phyloP scores from a whole-genome alignment of 352 stramenopile genomes.

The Blastocystis sp. region DNA sequence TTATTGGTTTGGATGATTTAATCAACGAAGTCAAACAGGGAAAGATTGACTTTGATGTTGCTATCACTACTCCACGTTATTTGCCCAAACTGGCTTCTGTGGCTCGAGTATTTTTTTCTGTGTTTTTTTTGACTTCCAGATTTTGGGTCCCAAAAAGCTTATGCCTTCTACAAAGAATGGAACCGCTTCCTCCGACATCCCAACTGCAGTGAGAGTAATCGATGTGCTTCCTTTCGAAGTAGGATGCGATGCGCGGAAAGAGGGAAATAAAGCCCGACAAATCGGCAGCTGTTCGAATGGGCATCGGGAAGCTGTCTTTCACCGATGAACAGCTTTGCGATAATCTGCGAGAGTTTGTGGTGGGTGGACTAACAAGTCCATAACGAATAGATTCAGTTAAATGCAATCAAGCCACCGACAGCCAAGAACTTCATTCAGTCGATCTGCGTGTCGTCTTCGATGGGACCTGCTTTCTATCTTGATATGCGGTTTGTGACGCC shows the following conservation, averaged over 20 bases:
- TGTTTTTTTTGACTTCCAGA: not conserved
- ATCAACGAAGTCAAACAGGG: slow-evolving; percentile 57
- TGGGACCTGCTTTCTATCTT: slow-evolving; percentile 32
- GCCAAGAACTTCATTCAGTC: slow-evolving; percentile 59
- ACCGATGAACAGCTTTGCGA: slow-evolving; percentile 19
- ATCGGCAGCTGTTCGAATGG: not conserved
- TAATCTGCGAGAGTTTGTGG: slow-evolving; percentile 41
- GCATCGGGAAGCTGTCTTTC: slow-evolving; percentile 46
- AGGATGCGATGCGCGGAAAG: not conserved
- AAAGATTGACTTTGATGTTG: slow-evolving; percentile 62
- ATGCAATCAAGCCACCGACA: slow-evolving; percentile 43
- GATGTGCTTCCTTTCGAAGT: not conserved
- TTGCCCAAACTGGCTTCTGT: slow-evolving; percentile 3
- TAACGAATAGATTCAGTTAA: slow-evolving; percentile 44
- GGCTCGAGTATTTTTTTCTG: not conserved
- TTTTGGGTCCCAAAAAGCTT: slow-evolving; percentile 50
- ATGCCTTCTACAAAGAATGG: slow-evolving; percentile 22
- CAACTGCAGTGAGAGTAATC: not conserved
- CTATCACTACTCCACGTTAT: slow-evolving; percentile 15
- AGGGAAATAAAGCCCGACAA: slow-evolving; percentile 59
- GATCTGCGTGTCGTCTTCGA: slow-evolving; percentile 14
- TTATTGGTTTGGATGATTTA: slow-evolving; percentile 61
- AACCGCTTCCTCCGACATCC: slow-evolving; percentile 8
- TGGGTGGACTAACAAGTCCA: not conserved
- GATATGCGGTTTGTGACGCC: slow-evolving; percentile 31